Percentiles rank a stretch among this genome's conserved stretches.
phyloP scores from a whole-genome alignment of 352 stramenopile species.

The Pythium scleroteichum region DNA sequence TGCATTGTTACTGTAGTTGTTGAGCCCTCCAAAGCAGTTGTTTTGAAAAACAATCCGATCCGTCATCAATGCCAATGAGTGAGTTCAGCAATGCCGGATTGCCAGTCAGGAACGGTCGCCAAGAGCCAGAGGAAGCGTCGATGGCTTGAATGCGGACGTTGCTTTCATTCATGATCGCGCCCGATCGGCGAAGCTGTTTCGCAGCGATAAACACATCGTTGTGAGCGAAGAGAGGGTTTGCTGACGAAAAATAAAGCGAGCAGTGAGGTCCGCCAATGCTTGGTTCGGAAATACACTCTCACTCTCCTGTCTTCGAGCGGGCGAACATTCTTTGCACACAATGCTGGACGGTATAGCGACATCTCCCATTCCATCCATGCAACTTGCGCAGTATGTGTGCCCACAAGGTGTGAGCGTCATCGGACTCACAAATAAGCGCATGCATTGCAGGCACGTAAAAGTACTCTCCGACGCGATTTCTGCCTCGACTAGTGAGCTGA shows the following conservation, averaged over 20 bases:
- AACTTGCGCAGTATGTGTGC: constrained; percentile 69
- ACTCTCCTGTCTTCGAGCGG: constrained; percentile 25
- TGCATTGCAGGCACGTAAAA: constrained; percentile 76
- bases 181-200: constrained; percentile 54
- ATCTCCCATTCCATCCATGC: constrained; percentile 44
- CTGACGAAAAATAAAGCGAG: constrained; percentile 73
- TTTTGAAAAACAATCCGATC: too few species aligned
- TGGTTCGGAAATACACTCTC: constrained; percentile 71
- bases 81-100: too few species aligned
- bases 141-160: too few species aligned
- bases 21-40: too few species aligned
- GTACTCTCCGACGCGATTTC: constrained; percentile 73
- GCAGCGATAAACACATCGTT: constrained; percentile 68
- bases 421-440: constrained; percentile 60
- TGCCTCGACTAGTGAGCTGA: constrained; percentile 63
- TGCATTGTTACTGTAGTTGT: too few species aligned
- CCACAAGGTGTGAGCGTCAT: constrained; percentile 72
- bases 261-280: constrained; percentile 66
- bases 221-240: constrained; percentile 65
- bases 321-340: constrained; percentile 52
- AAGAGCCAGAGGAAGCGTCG: too few species aligned
- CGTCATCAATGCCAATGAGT: too few species aligned
- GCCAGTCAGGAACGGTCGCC: too few species aligned
- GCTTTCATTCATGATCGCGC: constrained; percentile 24
- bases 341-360: constrained; percentile 44